Evolutionary conservation across 2,329 filamentous ascomycete genomes (phyloP), one percentile per base, ranked within the genome.

Genomic region (Ceratocystis destructans): DNA sequence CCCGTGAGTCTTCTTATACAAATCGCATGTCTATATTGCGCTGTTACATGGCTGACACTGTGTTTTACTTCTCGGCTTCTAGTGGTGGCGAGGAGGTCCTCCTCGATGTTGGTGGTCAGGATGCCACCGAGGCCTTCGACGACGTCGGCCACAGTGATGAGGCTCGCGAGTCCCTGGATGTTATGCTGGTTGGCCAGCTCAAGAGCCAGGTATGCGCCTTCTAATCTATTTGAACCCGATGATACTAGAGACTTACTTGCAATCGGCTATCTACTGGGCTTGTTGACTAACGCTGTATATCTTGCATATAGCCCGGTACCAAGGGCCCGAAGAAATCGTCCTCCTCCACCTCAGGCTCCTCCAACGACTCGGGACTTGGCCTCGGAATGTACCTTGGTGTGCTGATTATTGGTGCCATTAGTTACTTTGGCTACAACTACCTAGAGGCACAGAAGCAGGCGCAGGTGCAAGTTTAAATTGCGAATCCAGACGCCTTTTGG

Each of bases 91-190:
- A 99, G 80, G 94, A 99, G 81, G 94, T 99, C 72, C 81, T 99
- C 70, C 87, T 99, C 72, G 94, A 99, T 72, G 92, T 97, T 70
- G 94, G 83, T 74, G 94, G 94, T 72, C 92, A 96, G 80, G 94
- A 99, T 78, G 88, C 89, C 73, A 96, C 93, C 72, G 94, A 97
- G 80, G 93, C 94, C 69, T 99, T 99, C 76, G 94, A 99, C 81
- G 94, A 99, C 78, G 94, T 99, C 74, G 94, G 94, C 75, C 94
- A 99, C 87, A 95, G 89, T 73, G 94, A 99, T 78, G 94, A 99
- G 82, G 94, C 94, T 71, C 88, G 94, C 71, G 93, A 97, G 81
- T 93, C 96, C 71, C 86, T 99, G 67, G 86, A 88, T 41, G 84
- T 85, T 73, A 80, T 96, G 70, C 78, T 86, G 64, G 82, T 94